Evolutionary conservation across 2,329 filamentous ascomycete genomes (phyloP), one percentile per base, ranked within the genome.

Genomic region (Juglanconis oblonga): DNA sequence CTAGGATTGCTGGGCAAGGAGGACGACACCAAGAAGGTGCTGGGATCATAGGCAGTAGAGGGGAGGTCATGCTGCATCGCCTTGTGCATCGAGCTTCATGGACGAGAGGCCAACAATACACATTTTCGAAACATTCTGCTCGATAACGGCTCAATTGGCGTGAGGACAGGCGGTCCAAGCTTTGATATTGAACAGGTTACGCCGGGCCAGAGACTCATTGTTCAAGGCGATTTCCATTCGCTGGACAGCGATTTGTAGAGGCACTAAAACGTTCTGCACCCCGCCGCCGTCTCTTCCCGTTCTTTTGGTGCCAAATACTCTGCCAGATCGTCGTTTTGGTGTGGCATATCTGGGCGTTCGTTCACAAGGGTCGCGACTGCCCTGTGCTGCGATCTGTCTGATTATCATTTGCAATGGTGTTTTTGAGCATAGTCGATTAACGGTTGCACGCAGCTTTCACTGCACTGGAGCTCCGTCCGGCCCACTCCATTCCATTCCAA

Each of bases 1-100:
- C 75, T 98, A 64, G 94, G 94, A 49, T 76, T 97, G 66, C 71
- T 98, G 68, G 88, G 89, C 71, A 92, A 92, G 75, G 89, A 95
- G 67, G 90, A 96, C 68, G 90, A 95, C 68, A 85, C 87, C 58
- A 85, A 88, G 72, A 82, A 83, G 71, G 81, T 85, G 59, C 67
- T 84, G 54, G 77, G 64, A 52, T 71, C 67, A 65, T 63, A 38
- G 52, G 58, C 44, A 48, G 42, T 32, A 33, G 9, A 31, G 50
- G 32, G 24, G 29, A 8, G 32, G 31, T 8, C 44, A 13, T 17
- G 29, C 29, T 48, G 17, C 42, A 40, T 55, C 33, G 54, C 33
- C 42, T 42, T 62, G 45, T 51, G 40, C 24, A 55, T 40, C 35
- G 29, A 35, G 33, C 47, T 36, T 36, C 50, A 36, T 35, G 55